Base-by-base conservation (phyloP, 176 grass and related monocot genomes). In the Thalia dealbata region DNA sequence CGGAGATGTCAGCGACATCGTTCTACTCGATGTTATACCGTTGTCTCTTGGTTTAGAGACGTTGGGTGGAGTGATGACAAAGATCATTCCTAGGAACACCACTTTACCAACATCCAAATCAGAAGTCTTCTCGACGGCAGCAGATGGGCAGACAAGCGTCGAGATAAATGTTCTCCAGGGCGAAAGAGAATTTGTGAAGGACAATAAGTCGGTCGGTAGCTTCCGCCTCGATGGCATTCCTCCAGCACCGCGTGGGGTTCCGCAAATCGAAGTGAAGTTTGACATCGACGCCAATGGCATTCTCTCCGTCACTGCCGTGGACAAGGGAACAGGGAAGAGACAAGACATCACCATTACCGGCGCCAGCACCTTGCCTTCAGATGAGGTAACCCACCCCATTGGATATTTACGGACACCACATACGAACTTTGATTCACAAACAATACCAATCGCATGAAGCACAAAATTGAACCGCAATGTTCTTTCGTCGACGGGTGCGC, bases 101-200 rank as follows among this genome's bases (percentile, higher is more conserved):
- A 89, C 90, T 2, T 18, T 93, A 64, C 90, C 86, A 28, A 93
- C 90, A 29, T 84, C 83, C 0, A 88, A 89, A 68, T 86, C 86
- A 0, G 90, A 93, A 60, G 87, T 89, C 22, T 93, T 89, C 79
- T 89, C 90, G 41, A 89, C 86, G 22, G 90, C 90, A 68, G 81
- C 84, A 48, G 90, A 93, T 65, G 87, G 87, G 10, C 90, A 93
- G 65, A 86, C 90, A 7, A 89, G 84, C 69, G 86, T 89, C 32
- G 86, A 88, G 67, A 87, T 93, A 52, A 88, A 89, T 80, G 83
- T 93, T 72, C 87, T 93, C 51, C 90, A 93, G 79, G 86, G 90
- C 50, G 90, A 92, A 41, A 80, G 90, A 78, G 86, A 93, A 78
- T 89, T 92, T 72, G 84, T 89, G 52, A 84, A 81, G 70, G 90